These are phyloP conservation scores for Russula abietina DNA, from an alignment of 768 basidiomycete species.

Conservation along the genomic window DNA sequence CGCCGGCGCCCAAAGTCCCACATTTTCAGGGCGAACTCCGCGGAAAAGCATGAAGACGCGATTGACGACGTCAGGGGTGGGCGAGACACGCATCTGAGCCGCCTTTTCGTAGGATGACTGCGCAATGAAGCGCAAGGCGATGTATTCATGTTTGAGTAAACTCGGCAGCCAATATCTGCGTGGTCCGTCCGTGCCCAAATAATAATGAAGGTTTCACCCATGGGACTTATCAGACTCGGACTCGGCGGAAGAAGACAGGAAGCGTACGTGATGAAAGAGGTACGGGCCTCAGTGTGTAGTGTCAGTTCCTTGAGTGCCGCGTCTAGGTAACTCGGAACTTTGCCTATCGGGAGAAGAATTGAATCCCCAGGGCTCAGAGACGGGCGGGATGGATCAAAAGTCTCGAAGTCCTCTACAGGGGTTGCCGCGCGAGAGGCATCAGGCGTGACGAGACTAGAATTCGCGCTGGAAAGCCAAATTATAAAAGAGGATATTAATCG, in stretches of 20 bases:
- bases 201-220: background rate
- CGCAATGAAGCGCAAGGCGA: conserved; percentile 43
- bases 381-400: conserved; percentile 11
- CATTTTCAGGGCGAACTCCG: conserved; percentile 30
- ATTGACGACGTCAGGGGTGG: conserved; percentile 39
- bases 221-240: conserved; percentile 17
- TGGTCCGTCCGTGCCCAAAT: background rate
- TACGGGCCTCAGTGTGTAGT: conserved; percentile 40
- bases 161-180: conserved; percentile 40
- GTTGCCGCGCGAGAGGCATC: background rate
- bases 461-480: background rate
- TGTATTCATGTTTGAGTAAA: conserved; percentile 35
- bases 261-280: conserved; percentile 42
- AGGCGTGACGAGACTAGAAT: background rate
- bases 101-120: conserved; percentile 39
- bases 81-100: conserved; percentile 36
- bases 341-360: conserved; percentile 28
- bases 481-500: background rate
- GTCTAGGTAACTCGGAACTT: conserved; percentile 37
- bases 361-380: conserved; percentile 1
- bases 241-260: conserved; percentile 15
- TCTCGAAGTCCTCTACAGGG: background rate
- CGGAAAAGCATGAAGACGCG: conserved; percentile 46
- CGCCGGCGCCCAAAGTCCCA: conserved; percentile 28
- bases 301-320: conserved; percentile 31